Conservation (phyloP, 176 grass and related monocot species). For the Bothriochloa decipiens region DNA sequence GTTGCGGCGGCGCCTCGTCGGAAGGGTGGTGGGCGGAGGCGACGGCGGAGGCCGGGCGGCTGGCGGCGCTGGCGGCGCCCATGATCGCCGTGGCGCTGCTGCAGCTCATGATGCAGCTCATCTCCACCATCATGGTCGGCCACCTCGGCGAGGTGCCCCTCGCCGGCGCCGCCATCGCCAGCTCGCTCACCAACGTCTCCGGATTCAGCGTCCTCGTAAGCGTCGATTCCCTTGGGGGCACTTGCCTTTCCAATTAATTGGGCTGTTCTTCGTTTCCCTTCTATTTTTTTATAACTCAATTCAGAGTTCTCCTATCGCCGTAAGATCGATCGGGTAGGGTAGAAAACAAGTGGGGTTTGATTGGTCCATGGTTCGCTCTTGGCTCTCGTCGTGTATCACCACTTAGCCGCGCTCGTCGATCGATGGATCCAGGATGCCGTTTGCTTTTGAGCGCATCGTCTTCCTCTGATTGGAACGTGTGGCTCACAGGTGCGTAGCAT, state of each 20-base stretch:
- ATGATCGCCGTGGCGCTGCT: constrained; percentile 66
- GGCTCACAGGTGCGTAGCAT: neutral
- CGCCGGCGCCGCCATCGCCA: constrained; percentile 67
- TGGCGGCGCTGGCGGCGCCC: constrained; percentile 57
- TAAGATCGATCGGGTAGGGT: neutral
- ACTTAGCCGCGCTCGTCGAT: neutral
- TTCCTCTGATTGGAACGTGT: neutral
- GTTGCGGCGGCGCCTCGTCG: neutral
- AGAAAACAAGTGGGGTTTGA: neutral
- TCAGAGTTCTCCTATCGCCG: neutral
- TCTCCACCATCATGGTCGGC: constrained; percentile 71
- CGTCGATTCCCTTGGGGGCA: neutral
- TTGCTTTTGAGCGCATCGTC: neutral
- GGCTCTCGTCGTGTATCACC: neutral
- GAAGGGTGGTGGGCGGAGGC: constrained; percentile 38
- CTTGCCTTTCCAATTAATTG: too few relatives aligned
- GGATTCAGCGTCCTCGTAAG: constrained; percentile 86
- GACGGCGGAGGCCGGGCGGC: constrained; percentile 44
- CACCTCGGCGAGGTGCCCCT: constrained; percentile 73
- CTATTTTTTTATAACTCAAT: neutral
- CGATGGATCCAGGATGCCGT: neutral
- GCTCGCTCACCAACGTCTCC: constrained; percentile 65
- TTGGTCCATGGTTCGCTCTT: neutral
- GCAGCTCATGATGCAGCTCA: constrained; percentile 68
- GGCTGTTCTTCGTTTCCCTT: too few relatives aligned